Evolutionary conservation across 2,329 filamentous ascomycete species (phyloP), one percentile per base, ranked within the genome.

Genomic region (Cytospora piceae): DNA sequence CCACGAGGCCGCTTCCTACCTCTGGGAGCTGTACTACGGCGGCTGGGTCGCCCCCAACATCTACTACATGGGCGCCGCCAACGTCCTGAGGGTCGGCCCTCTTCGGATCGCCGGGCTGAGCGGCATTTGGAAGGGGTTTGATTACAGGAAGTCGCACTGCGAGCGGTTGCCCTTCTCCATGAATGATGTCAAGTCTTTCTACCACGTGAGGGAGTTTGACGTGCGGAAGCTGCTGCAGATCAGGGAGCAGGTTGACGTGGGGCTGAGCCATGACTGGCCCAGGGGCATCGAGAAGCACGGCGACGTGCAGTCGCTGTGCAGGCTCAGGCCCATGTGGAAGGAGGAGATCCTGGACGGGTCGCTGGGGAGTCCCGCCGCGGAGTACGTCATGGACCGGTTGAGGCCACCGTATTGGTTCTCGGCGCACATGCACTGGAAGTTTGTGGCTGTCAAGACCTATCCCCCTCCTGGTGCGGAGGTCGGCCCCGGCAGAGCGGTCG

Each of bases 11-110:
- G 91, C 91, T 73, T 93, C 91, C 59, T 88, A 98, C 77, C 81
- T 97, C 6, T 95, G 89, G 82, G 95, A 99, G 78, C 85, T 99
- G 0, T 96, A 92, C 80, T 96, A 98, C 74, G 95, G 95, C 60
- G 95, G 95, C 59, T 99, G 95, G 95, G 95, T 93, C 7, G 94
- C 94, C 9, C 93, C 93, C 11, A 96, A 95, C 71, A 98, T 99
- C 69, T 99, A 97, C 82, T 99, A 97, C 78, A 85, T 98, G 76
- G 95, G 95, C 58, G 92, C 93, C 39, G 93, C 95, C 67, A 97
- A 96, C 74, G 89, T 99, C 11, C 76, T 99, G 51, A 89, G 90
- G 22, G 82, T 96, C 37, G 94, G 94, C 0, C 90, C 92, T 1
- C 79, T 99, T 58, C 88, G 95, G 27, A 96, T 99, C 68, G 92